Evolutionary conservation across 2,329 filamentous ascomycete genomes (phyloP).

Genomic region (Fusarium albosuccineum): DNA sequence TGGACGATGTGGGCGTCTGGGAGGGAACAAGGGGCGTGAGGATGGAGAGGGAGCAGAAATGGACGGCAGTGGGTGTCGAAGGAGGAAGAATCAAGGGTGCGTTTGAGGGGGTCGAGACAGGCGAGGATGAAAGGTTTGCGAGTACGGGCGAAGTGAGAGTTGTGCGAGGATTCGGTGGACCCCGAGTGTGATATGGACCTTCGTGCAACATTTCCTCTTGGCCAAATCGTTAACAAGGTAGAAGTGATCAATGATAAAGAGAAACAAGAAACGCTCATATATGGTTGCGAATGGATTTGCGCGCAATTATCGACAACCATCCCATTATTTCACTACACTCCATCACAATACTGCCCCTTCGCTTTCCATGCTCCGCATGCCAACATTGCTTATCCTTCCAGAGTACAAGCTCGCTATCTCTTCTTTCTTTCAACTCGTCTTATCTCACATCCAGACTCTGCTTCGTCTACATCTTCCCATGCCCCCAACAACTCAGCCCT

Average conservation of each 20-base stretch:
- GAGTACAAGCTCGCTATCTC: conserved; percentile 44
- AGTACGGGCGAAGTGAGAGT: conserved; percentile 17
- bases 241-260: background rate
- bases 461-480: conserved; percentile 14
- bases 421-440: conserved; percentile 31
- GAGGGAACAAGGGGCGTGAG: conserved; percentile 49
- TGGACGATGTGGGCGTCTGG: conserved; percentile 65
- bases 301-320: conserved; percentile 42
- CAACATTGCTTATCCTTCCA: conserved; percentile 46
- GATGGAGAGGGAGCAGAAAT: conserved; percentile 64
- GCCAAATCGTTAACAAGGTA: too few relatives aligned
- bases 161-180: conserved; percentile 23
- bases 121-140: conserved; percentile 11
- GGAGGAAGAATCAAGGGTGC: conserved; percentile 56
- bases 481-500: conserved; percentile 8
- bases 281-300: conserved; percentile 36
- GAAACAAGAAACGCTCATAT: conserved; percentile 24
- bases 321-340: conserved; percentile 43
- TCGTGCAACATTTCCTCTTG: too few relatives aligned
- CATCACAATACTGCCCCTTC: conserved; percentile 30
- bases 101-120: conserved; percentile 43
- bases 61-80: conserved; percentile 62
- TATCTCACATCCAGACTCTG: conserved; percentile 23
- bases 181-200: conserved; percentile 9
- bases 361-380: conserved; percentile 20